Base-by-base conservation (phyloP, 176 grass and related monocot genomes). In the Aegilops longissima region DNA sequence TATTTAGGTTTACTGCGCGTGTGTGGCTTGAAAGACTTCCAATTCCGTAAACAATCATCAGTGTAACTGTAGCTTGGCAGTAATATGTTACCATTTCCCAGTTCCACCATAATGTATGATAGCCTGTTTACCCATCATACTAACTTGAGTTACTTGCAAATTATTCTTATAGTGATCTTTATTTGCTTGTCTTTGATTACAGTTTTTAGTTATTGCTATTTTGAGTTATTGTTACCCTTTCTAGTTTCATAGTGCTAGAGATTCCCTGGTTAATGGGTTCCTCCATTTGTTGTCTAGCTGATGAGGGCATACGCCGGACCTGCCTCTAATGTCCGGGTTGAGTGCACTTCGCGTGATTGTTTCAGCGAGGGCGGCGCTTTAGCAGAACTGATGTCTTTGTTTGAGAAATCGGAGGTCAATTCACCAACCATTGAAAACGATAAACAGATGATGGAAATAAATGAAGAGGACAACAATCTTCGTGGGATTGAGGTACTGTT, bases 341-440 rank as follows among this genome's bases (percentile, higher is more conserved):
- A 98, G 70, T 79, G 62, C 52, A 84, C 88, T 14, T 81, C 86
- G 9, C 61, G 82, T 34, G 79, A 84, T 86, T 94, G 78, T 81
- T 95, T 92, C 77, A 84, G 89, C 3, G 88, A 94, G 71, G 92
- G 88, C 13, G 90, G 92, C 49, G 92, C 92, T 83, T 89, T 98
- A 54, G 93, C 90, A 52, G 92, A 98, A 91, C 76, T 98, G 34
- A 36, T 91, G 31, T 82, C 90, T 81, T 91, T 94, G 56, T 95
- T 92, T 94, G 93, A 95, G 66, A 95, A 89, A 17, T 84, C 84
- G 56, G 70, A 80, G 51, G 82, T 84, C 56, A 35, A 73, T 52
- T 31, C 44, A 81, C 81, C 86, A 42, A 78, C 42, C 24, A 78
- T 16, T 77, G 82, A 84, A 76, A 25, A 88, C 74, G 70, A 77